phyloP scores from a whole-genome alignment of 73 alveolate genomes.

The Vitrella brassicaformis region DNA sequence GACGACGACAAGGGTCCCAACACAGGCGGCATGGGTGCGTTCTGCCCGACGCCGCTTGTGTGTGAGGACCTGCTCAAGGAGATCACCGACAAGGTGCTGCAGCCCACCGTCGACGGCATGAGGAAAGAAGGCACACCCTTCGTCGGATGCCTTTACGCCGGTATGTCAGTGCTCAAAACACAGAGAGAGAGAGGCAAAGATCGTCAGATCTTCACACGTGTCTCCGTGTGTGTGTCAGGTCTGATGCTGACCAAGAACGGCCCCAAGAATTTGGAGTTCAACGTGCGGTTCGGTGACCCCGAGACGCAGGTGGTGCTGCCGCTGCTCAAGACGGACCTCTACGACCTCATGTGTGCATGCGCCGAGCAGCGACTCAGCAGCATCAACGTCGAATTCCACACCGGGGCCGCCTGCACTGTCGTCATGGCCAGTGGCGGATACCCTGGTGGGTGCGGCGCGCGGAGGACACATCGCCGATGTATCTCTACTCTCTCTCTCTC shows the following conservation, averaged over 20 bases:
- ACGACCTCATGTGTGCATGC: no score
- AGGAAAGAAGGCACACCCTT: slow-evolving; percentile 28
- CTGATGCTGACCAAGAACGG: slow-evolving; percentile 18
- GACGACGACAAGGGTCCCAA: slow-evolving; percentile 30
- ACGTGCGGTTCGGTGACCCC: slow-evolving; percentile 26
- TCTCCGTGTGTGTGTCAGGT: not conserved
- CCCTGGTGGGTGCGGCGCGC: no score
- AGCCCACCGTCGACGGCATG: slow-evolving; percentile 29
- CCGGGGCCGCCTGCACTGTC: not conserved
- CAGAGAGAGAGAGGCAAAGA: no score
- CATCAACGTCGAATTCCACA: not conserved
- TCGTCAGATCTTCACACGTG: no score
- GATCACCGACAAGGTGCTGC: slow-evolving; percentile 5
- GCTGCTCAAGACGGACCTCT: slow-evolving; percentile 7
- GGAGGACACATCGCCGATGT: no score
- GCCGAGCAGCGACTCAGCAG: no score
- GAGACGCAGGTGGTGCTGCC: slow-evolving; percentile 30
- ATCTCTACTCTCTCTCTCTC: no score
- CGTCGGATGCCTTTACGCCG: slow-evolving; percentile 32
- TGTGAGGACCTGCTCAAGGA: not conserved
- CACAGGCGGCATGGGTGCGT: slow-evolving; percentile 42
- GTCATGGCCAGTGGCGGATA: not conserved
- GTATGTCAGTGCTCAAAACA: not conserved
- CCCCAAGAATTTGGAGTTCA: slow-evolving; percentile 20
- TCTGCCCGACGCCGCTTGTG: slow-evolving; percentile 13